Evolutionary conservation across 495 filamentous ascomycete genomes (phyloP), one percentile per base, ranked within the genome.

Genomic region (Penicillium atrosanguineum): DNA sequence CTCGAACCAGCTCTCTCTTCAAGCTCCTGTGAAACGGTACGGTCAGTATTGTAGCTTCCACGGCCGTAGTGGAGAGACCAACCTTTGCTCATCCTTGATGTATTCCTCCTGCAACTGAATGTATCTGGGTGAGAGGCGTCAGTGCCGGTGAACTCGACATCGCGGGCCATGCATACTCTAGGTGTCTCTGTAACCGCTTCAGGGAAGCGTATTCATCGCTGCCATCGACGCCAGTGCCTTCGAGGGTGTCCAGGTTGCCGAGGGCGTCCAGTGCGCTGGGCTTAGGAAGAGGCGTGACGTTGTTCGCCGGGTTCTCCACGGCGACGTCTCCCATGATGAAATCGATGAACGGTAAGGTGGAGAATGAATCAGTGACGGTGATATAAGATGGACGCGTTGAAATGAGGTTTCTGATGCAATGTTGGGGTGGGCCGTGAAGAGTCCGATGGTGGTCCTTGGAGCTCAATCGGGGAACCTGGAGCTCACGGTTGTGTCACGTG

Each of bases 31-130:
- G 29, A n/a, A 6, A 19, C 23, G 49, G n/a, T 38, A 48, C 62
- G 55, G 51, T 46, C 34, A 63, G 49, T 34, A 29, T 31, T 42
- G 11, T 9, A 16, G 16, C 7, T 21, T 14, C 9, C 18, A 21
- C 0, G 43, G 11, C 3, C 31, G 44, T 11, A 12, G 16, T 12
- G 26, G 18, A 31, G 12, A 38, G 23, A 18, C 48, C 44, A 82
- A 89, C 90, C 91, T 85, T 73, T 98, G 94, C 79, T 98, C 94
- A 82, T 98, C 95, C 78, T 98, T 98, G 83, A 98, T 98, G 76
- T 97, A 98, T 70, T 98, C 95, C 76, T 98, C 94, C 75, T 98
- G 94, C 58, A 98, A 82, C 69, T 95, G 87, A 68, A 98, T 97
- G 73, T 96, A 96, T 69, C 87, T 91, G 42, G 37, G 38, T 37